Evolutionary conservation across 257 asterid species (phyloP).

Genomic region (Leonotis leonurus): DNA sequence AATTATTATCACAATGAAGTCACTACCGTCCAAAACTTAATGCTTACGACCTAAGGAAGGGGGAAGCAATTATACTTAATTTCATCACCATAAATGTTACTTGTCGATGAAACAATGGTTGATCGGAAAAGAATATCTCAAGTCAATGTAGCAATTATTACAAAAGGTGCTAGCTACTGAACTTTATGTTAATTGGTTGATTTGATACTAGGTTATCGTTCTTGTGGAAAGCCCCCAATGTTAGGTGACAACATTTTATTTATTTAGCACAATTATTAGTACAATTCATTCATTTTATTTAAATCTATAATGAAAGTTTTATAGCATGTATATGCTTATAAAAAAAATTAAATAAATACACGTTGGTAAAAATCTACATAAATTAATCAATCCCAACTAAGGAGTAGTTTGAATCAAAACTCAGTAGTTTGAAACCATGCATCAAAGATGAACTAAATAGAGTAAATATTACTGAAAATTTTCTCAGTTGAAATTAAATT

Average conservation of each 20-base stretch:
- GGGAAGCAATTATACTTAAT: not conserved
- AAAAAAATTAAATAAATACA: too few species aligned
- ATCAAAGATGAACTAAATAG: too few species aligned
- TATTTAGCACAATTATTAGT: not conserved
- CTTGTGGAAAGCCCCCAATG: not conserved
- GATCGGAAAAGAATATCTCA: not conserved
- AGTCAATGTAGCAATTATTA: not conserved
- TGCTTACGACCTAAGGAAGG: conserved; percentile 5
- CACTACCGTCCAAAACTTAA: not conserved
- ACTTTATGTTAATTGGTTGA: conserved; percentile 4
- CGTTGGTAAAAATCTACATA: too few species aligned
- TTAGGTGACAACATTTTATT: not conserved
- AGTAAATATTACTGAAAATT: too few species aligned
- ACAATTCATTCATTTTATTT: not conserved
- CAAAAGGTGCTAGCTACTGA: not conserved
- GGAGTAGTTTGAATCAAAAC: too few species aligned
- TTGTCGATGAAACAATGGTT: conserved; percentile 3
- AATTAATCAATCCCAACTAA: too few species aligned
- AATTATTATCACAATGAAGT: too few species aligned
- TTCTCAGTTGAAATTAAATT: too few species aligned
- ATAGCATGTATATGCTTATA: too few species aligned
- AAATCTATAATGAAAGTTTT: not conserved
- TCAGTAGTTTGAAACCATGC: too few species aligned
- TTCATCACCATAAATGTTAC: not conserved
- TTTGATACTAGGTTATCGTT: conserved; percentile 19